Percentiles rank a stretch among this genome's conserved stretches.
Conservation (phyloP, 306 rosid genomes). For the Betula pendula region DNA sequence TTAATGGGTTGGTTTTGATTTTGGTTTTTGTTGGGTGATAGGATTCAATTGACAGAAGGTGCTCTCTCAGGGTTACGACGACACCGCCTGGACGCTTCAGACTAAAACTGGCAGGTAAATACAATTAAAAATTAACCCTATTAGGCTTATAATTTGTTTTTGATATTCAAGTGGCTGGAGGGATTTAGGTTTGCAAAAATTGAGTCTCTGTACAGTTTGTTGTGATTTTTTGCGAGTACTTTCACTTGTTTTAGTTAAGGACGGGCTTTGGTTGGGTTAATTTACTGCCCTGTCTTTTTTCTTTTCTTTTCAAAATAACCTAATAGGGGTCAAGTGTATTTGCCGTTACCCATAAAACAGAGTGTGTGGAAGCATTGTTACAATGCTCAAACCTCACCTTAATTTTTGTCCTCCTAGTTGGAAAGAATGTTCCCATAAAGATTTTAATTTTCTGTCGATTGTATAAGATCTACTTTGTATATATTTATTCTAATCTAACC, state of each 20-base stretch:
- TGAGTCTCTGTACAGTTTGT: neutral
- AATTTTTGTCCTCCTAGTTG: neutral
- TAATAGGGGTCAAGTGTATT: neutral
- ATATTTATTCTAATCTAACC: neutral
- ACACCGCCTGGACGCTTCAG: conserved; percentile 76
- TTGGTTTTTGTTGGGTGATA: conserved; percentile 25
- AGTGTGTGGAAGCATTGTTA: neutral
- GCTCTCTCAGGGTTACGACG: conserved; percentile 79
- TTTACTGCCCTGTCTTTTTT: neutral
- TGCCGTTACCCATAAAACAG: neutral
- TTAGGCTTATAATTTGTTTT: neutral
- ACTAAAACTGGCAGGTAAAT: conserved; percentile 75
- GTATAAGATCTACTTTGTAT: no score
- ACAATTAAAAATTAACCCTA: neutral
- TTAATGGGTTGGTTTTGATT: conserved; percentile 7
- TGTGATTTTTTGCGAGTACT: neutral
- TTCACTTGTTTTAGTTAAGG: neutral
- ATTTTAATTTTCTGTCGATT: no score
- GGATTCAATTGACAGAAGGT: conserved; percentile 73
- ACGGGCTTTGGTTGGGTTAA: neutral
- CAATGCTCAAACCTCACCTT: neutral
- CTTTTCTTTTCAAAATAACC: neutral
- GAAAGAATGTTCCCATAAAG: neutral
- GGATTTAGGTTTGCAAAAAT: neutral
- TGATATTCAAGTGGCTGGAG: neutral